Conservation (phyloP, 164 flowering plant species). For the Paratinospora sagittata region DNA sequence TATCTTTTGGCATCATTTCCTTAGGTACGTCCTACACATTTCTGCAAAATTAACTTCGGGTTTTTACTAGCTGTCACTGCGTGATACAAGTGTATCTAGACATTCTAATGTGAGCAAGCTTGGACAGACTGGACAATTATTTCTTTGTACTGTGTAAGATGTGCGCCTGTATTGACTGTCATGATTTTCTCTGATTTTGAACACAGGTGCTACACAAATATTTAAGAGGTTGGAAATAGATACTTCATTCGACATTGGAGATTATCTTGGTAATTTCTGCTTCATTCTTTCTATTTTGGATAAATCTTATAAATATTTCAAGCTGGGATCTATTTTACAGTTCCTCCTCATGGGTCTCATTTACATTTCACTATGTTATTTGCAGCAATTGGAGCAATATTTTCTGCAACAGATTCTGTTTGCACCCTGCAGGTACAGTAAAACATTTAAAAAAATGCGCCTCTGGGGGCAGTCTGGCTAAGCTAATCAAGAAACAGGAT, state of each 20-base stretch:
- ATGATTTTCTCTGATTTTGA: slow-evolving; percentile 5
- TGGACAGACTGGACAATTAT: not conserved
- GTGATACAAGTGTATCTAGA: not conserved
- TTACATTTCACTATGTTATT: slow-evolving; percentile 7
- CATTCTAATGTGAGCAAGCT: not conserved
- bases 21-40: slow-evolving; percentile 34
- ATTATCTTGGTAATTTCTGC: slow-evolving; percentile 62
- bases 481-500: not conserved
- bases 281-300: not conserved
- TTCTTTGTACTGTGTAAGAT: not conserved
- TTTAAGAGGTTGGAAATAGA: slow-evolving; percentile 56
- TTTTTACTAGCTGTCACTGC: not conserved
- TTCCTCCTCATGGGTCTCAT: slow-evolving; percentile 14
- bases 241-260: slow-evolving; percentile 44
- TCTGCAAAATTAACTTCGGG: not conserved
- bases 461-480: not conserved
- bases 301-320: not conserved
- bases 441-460: slow-evolving; percentile 1
- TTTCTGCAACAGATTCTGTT: slow-evolving; percentile 87
- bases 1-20: slow-evolving; percentile 57
- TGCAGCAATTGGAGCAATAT: slow-evolving; percentile 67
- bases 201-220: slow-evolving; percentile 57
- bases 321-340: not conserved
- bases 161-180: not conserved
- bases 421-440: slow-evolving; percentile 73